Percentiles rank a stretch among this genome's conserved stretches.
Conservation (phyloP, 106 monocot genomes). For the Acanthochlamys bracteata region DNA sequence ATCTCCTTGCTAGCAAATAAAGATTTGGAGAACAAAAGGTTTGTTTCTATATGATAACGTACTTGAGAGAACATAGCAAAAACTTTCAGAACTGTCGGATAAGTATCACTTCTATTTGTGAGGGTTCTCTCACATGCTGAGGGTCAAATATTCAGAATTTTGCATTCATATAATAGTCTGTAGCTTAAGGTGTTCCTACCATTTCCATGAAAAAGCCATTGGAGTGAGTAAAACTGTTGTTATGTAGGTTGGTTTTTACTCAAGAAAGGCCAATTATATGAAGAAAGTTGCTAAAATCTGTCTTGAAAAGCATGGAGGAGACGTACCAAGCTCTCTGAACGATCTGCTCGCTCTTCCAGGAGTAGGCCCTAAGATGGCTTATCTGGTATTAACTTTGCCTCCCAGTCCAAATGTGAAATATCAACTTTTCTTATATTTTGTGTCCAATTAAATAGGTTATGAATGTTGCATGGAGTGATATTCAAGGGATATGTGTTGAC, state of each 20-base stretch:
- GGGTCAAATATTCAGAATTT: too few species aligned
- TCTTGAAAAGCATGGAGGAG: conserved; percentile 69
- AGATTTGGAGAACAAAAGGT: too few species aligned
- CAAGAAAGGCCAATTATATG: conserved; percentile 78
- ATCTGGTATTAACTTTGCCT: conserved; percentile 47
- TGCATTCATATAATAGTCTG: too few species aligned
- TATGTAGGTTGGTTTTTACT: conserved; percentile 90
- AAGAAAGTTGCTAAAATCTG: conserved; percentile 88
- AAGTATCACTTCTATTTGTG: too few species aligned
- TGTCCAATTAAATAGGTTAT: conserved; percentile 44
- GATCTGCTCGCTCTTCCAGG: conserved; percentile 84
- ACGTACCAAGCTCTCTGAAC: conserved; percentile 72
- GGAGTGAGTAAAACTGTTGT: too few species aligned
- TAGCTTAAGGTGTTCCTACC: too few species aligned
- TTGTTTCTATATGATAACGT: too few species aligned
- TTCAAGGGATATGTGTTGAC: conserved; percentile 97
- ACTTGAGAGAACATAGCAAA: too few species aligned
- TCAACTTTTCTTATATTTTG: background rate
- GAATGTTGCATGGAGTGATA: conserved; percentile 85
- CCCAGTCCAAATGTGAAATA: background rate
- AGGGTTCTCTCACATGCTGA: too few species aligned
- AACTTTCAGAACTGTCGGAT: too few species aligned
- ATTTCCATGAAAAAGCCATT: too few species aligned
- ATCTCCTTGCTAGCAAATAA: too few species aligned
- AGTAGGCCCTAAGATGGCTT: conserved; percentile 95